Percentiles rank a stretch among this genome's conserved stretches.
Conservation (phyloP, 1,284 basidiomycete genomes). For the Ustilago cynodontis region DNA sequence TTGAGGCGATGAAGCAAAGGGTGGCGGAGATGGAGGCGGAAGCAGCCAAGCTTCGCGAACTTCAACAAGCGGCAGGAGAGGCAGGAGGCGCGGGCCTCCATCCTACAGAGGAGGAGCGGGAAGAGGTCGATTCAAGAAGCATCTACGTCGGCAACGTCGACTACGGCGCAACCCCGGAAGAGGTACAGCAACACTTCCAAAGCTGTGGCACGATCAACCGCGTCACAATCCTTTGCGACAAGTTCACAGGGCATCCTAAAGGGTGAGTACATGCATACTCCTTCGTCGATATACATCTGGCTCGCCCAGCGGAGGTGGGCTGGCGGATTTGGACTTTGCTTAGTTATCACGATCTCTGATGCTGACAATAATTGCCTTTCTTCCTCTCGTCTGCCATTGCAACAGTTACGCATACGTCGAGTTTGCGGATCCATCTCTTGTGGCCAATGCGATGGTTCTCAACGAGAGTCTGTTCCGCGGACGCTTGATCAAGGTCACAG, state of each 20-base stretch:
- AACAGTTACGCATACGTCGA: conserved; percentile 96
- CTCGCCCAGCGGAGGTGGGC: no score
- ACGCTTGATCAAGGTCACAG: conserved; percentile 81
- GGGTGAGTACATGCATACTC: conserved; percentile 76
- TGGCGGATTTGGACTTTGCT: neutral
- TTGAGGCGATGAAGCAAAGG: conserved; percentile 83
- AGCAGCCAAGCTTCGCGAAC: conserved; percentile 86
- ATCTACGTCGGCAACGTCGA: conserved; percentile 98
- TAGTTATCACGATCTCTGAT: neutral
- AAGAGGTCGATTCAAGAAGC: conserved; percentile 85
- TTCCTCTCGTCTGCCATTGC: neutral
- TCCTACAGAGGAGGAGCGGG: conserved; percentile 70
- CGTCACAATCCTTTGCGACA: conserved; percentile 99
- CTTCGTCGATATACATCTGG: no score
- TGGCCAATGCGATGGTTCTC: conserved; percentile 92
- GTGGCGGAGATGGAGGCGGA: conserved; percentile 86
- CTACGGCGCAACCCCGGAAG: conserved; percentile 96
- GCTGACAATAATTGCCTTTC: neutral
- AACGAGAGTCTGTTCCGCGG: conserved; percentile 96
- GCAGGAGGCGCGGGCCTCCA: conserved; percentile 55
- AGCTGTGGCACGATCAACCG: conserved; percentile 98
- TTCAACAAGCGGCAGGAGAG: conserved; percentile 85
- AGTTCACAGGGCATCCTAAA: conserved; percentile 99
- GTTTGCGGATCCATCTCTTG: conserved; percentile 92
- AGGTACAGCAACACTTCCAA: conserved; percentile 97